Evolutionary conservation across 1,284 basidiomycete genomes (phyloP).

Genomic region (Leucoagaricus sp.): DNA sequence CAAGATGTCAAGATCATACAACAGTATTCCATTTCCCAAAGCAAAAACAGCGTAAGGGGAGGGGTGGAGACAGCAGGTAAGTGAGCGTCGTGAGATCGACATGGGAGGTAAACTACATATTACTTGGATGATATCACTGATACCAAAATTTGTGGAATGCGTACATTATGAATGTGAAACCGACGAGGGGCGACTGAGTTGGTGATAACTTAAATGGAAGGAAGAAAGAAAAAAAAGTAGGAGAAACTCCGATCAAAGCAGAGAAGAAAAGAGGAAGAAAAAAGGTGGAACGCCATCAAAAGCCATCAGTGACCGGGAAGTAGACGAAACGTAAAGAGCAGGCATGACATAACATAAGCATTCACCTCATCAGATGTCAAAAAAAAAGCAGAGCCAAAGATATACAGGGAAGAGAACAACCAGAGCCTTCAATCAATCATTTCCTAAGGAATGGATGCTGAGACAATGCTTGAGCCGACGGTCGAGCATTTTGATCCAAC

Average conservation of each 20-base stretch:
- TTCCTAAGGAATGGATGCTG: slow-evolving; percentile 63
- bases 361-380: no score
- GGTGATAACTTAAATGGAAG: not conserved
- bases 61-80: not conserved
- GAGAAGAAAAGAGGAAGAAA: not conserved
- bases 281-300: not conserved
- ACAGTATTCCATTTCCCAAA: not conserved
- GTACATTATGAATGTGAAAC: slow-evolving; percentile 2
- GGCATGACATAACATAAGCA: no score
- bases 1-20: not conserved
- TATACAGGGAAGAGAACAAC: no score
- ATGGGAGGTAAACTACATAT: slow-evolving; percentile 5
- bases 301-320: no score
- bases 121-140: slow-evolving; percentile 11
- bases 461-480: slow-evolving; percentile 76
- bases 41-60: not conserved
- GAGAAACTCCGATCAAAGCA: no score
- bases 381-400: not conserved
- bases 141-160: not conserved
- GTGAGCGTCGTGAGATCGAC: not conserved
- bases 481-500: slow-evolving; percentile 80
- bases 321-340: no score
- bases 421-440: not conserved
- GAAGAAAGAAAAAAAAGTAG: not conserved
- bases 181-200: not conserved